Evolutionary conservation across 1,139 yeast species (phyloP).

Genomic region (Yarrowia galli): DNA sequence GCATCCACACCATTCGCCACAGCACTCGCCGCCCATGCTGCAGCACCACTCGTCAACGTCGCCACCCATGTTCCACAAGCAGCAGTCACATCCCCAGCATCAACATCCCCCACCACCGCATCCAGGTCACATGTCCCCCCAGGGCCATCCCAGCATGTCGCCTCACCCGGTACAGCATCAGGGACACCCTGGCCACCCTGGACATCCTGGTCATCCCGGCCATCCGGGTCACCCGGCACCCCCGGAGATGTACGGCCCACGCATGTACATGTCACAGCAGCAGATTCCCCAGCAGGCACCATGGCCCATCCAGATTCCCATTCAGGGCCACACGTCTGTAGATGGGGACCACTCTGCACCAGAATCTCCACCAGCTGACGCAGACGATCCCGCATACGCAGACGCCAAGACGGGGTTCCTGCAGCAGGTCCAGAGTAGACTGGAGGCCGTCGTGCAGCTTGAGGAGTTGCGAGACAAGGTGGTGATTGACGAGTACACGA

Average conservation of each 20-base stretch:
- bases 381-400: slow-evolving; percentile 37
- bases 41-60: slow-evolving; percentile 4
- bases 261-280: slow-evolving; percentile 16
- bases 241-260: neutral
- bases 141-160: neutral
- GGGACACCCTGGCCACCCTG: slow-evolving; percentile 3
- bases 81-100: neutral
- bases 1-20: slow-evolving; percentile 28
- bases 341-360: slow-evolving; percentile 38
- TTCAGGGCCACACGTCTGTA: slow-evolving; percentile 30
- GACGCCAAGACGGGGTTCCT: slow-evolving; percentile 38
- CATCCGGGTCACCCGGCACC: neutral
- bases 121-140: slow-evolving; percentile 3
- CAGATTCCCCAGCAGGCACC: slow-evolving; percentile 29
- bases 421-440: slow-evolving; percentile 37
- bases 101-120: slow-evolving; percentile 2
- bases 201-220: neutral
- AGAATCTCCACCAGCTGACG: slow-evolving; percentile 39
- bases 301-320: slow-evolving; percentile 30
- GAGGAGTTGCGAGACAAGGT: slow-evolving; percentile 37
- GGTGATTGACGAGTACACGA: slow-evolving; percentile 39
- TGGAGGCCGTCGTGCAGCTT: slow-evolving; percentile 28
- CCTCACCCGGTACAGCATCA: slow-evolving; percentile 12
- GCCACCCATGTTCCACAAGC: slow-evolving; percentile 14
- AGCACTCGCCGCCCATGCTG: slow-evolving; percentile 20